Evolutionary conservation across 2,329 filamentous ascomycete genomes (phyloP).

Genomic region (Epicoccum nigrum): DNA sequence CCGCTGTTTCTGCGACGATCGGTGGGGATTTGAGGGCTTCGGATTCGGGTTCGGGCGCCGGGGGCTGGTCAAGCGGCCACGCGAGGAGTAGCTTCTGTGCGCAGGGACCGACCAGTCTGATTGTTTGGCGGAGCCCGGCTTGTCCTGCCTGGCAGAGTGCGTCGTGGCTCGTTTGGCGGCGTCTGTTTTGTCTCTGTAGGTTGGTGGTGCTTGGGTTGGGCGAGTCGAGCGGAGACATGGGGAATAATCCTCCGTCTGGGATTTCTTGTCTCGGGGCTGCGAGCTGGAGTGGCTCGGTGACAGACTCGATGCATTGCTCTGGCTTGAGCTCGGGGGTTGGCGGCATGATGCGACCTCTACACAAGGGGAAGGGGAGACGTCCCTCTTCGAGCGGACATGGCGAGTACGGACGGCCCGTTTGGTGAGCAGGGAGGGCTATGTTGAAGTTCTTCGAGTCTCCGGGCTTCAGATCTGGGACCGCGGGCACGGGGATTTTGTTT

Average conservation of each 20-base stretch:
- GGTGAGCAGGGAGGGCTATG: not conserved
- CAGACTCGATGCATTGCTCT: not conserved
- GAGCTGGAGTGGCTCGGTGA: not conserved
- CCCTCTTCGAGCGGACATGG: not conserved
- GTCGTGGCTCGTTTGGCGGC: too few species aligned
- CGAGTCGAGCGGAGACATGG: not conserved
- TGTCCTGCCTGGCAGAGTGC: too few species aligned
- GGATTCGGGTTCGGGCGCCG: not conserved
- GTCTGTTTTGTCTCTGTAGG: too few species aligned
- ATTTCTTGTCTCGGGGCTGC: not conserved
- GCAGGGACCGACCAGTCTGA: not conserved
- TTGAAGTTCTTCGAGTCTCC: not conserved
- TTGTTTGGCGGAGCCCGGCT: not conserved
- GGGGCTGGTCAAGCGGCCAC: not conserved
- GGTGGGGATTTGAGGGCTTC: not conserved
- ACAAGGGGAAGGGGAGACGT: not conserved
- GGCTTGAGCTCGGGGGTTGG: constrained; percentile 2
- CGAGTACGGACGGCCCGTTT: not conserved
- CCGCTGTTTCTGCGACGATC: not conserved
- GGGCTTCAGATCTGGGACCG: not conserved
- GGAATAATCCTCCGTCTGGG: not conserved
- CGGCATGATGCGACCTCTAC: not conserved
- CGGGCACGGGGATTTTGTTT: not conserved
- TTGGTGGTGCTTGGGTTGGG: not conserved
- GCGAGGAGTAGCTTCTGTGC: not conserved